Base-by-base conservation (phyloP, 169 alveolate genomes). In the Plasmodium inui region DNA sequence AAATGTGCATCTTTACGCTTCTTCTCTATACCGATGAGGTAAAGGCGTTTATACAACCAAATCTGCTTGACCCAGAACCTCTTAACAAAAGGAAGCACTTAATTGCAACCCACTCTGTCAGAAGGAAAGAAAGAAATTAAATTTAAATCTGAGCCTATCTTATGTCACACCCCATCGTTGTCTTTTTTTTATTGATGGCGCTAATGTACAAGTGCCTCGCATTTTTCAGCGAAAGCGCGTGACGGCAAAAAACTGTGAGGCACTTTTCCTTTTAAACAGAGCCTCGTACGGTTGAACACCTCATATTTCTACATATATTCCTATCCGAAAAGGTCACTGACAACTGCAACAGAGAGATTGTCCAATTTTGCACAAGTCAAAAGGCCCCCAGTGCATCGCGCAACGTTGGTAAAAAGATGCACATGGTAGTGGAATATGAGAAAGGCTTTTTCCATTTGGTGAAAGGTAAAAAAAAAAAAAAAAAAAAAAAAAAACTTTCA, bases 331-430 rank as follows among this genome's bases (percentile, higher is more conserved):
- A 6, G 0, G 5, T 67, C 30, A 22, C 76, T 26, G 5, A 67
- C n/a, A 67, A 26, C 14, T 67, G 37, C 37, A 67, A 26, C 76
- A 26, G 19, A 39, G 76, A 2, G 7, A 67, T 22, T 67, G 76
- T 28, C 37, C 76, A 67, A 7, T 19, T 19, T 61, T n/a, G 74
- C 12, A 61, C 74, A 61, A n/a, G 34, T 61, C 9, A 61, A 61
- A 67, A 67, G 76, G 76, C 76, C 76, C 76, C 37, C 37, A 10
- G 37, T 67, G 76, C 76, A 67, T 67, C 76, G 37, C 14, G 22
- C 4, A 67, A 8, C 0, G 32, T n/a, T n/a, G 34, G 34, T n/a
- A 61, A 19, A 61, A 61, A 61, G 0, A n/a, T 17, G 2, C 32
- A 61, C 37, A 61, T n/a, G 22, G 74, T 67, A 67, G 14, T 22